phyloP scores from a whole-genome alignment of 306 rosid genomes.

The Mimosa pudica region DNA sequence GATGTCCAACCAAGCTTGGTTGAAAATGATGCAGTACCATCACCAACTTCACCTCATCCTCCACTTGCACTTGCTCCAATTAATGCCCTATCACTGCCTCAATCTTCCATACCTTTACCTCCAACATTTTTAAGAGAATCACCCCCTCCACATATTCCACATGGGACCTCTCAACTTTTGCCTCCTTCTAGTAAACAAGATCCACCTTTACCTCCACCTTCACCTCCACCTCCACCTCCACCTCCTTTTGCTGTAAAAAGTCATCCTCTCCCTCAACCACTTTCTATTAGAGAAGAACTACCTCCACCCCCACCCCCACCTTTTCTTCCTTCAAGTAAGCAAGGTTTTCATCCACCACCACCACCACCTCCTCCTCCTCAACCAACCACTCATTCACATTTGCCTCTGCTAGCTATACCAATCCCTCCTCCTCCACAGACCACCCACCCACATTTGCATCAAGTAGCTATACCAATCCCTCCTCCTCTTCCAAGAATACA shows the following conservation, averaged over 20 bases:
- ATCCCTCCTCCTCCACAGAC: no score
- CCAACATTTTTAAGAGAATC: neutral
- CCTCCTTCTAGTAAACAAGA: neutral
- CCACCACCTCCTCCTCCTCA: constrained; percentile 36
- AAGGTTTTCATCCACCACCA: neutral
- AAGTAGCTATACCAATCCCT: no score
- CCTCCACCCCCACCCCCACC: constrained; percentile 13
- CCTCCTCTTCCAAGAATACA: constrained; percentile 30
- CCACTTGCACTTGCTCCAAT: neutral
- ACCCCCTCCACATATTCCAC: neutral
- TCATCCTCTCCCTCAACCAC: neutral
- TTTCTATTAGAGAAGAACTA: neutral
- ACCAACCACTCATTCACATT: constrained; percentile 33
- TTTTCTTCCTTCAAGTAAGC: constrained; percentile 14
- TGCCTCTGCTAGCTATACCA: no score
- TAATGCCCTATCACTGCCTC: neutral
- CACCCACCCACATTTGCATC: no score
- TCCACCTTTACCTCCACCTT: constrained; percentile 32
- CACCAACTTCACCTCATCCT: constrained; percentile 29
- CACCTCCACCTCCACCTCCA: constrained; percentile 28
- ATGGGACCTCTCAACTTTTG: neutral
- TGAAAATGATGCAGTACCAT: constrained; percentile 19
- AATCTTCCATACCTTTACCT: constrained; percentile 25
- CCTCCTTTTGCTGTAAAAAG: neutral
- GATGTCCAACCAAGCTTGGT: constrained; percentile 24